Base-by-base conservation (phyloP, 164 flowering plant genomes). In the Magnolia sinica region DNA sequence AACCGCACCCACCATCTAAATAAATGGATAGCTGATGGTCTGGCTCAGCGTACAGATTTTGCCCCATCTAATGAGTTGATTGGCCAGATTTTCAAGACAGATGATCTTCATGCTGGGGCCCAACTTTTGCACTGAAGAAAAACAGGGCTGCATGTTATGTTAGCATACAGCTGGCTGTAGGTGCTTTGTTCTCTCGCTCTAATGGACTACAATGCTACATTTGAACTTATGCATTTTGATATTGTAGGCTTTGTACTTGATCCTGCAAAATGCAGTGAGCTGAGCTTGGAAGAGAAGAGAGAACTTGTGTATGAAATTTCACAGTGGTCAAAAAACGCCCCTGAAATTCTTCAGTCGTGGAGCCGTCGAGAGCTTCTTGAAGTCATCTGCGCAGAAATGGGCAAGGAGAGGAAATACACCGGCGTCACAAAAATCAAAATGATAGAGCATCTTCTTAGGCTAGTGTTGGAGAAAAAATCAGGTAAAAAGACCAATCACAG, bases 321-420 rank as follows among this genome's bases (percentile, higher is more conserved):
- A 29, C 82, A 91, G 70, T 85, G 87, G 85, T 70, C 93, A 2
- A 76, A 87, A 75, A 89, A 87, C 79, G 97, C 95, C 52, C 80
- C 89, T 66, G 94, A 92, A 78, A 73, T 88, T 69, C 85, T 96
- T 20, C 93, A 89, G 75, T 82, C 93, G 73, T 94, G 96, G 92
- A 94, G 91, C 79, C 92, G 95, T 31, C 91, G 89, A 71, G 99
- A 96, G 74, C 90, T 96, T 84, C 66, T 96, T n/a, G 87, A 91
- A 80, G 85, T 96, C 70, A 85, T 94, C 23, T 94, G 99, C 81
- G 91, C 88, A 64, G 97, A 92, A 81, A 87, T 89, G 89, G 99
- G 99, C 65, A 94, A 94, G 80, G 99, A 96, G 76, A 87, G 99
- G 80, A 96, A 96, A 79, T 96, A 90, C 70, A 92, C 98, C 4